These are phyloP conservation scores for Erythrophleum ivorense DNA, from an alignment of 331 rosid species.

Conservation along the genomic window DNA sequence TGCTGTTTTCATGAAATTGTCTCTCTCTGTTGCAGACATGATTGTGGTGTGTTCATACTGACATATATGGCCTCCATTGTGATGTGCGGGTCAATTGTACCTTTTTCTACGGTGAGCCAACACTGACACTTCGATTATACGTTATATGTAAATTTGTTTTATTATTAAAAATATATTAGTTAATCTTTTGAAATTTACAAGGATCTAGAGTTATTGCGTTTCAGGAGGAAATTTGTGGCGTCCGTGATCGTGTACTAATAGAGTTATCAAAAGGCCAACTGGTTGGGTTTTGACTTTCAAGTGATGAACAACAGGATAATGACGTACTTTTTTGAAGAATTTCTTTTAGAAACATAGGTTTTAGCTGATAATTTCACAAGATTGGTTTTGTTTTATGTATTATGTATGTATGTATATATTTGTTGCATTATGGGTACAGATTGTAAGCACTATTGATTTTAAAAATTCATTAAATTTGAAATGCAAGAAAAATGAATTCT, in stretches of 20 bases:
- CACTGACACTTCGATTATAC: background rate
- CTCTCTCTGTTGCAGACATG: conserved; percentile 6
- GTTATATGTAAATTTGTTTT: background rate
- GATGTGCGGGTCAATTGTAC: conserved; percentile 20
- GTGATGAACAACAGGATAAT: background rate
- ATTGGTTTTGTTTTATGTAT: too few species aligned
- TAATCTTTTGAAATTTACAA: background rate
- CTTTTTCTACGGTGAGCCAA: conserved; percentile 12
- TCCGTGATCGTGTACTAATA: conserved; percentile 11
- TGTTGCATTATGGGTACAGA: background rate
- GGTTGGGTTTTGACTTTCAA: background rate
- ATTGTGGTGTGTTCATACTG: conserved; percentile 19
- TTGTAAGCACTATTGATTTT: background rate
- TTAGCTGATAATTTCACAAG: background rate
- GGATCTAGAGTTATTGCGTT: background rate
- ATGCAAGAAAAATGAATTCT: background rate
- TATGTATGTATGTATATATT: too few species aligned
- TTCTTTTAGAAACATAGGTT: background rate
- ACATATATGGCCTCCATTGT: conserved; percentile 25
- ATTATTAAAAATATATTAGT: background rate
- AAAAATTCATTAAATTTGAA: background rate
- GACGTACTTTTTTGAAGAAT: background rate
- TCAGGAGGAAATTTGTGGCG: conserved; percentile 25
- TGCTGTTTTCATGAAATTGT: background rate
- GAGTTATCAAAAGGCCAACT: conserved; percentile 17